A percentile compares a stretch with the other conserved stretches of the same genome.
Evolutionary conservation across 176 grass and related monocot species (phyloP).

Genomic region (Neostapfia colusana): DNA sequence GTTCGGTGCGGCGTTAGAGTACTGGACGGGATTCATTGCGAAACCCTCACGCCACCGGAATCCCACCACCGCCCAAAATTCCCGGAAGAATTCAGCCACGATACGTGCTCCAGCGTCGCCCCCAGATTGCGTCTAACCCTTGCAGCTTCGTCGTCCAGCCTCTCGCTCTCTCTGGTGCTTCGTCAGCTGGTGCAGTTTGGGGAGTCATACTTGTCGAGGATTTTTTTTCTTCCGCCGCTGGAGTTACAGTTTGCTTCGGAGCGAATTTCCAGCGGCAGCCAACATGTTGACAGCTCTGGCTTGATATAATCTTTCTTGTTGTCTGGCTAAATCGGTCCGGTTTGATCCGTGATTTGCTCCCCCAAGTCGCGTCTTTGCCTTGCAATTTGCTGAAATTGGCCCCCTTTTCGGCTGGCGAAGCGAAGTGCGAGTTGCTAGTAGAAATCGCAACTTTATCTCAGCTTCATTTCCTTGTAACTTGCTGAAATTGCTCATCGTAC

Average conservation of each 20-base stretch:
- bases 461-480: neutral
- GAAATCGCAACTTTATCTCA: neutral
- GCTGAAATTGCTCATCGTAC: neutral
- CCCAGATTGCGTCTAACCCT: neutral
- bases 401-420: neutral
- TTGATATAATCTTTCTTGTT: neutral
- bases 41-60: slow-evolving; percentile 37
- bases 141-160: neutral
- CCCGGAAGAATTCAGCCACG: neutral
- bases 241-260: neutral
- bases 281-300: neutral
- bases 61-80: neutral
- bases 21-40: slow-evolving; percentile 29
- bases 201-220: neutral
- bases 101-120: neutral
- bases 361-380: neutral
- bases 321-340: neutral
- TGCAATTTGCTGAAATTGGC: neutral
- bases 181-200: neutral
- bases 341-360: neutral
- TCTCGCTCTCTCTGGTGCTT: neutral
- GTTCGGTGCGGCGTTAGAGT: neutral
- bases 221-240: neutral
- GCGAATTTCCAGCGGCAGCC: neutral
- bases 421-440: neutral